phyloP scores from a whole-genome alignment of 164 flowering plant species.

The Chloranthus sessilifolius region DNA sequence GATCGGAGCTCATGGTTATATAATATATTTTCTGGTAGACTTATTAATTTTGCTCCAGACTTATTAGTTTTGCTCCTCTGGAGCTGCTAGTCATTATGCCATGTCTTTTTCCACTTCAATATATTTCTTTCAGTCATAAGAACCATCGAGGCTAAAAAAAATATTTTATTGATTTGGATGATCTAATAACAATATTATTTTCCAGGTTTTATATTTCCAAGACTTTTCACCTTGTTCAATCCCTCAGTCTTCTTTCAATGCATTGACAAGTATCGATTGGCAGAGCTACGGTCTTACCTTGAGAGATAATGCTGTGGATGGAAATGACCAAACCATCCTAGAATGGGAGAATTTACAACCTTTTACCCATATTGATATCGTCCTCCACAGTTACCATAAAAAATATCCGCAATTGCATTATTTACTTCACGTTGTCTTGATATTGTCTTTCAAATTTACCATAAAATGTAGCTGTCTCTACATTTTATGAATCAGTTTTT shows the following conservation, averaged over 20 bases:
- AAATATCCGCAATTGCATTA: conserved; percentile 52
- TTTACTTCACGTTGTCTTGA: conserved; percentile 1
- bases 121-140: too few species aligned
- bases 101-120: too few species aligned
- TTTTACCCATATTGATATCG: conserved; percentile 47
- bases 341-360: conserved; percentile 77
- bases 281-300: conserved; percentile 62
- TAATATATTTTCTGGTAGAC: too few species aligned
- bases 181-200: neutral
- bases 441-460: neutral
- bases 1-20: too few species aligned
- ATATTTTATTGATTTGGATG: neutral
- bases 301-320: conserved; percentile 23
- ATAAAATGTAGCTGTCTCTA: too few species aligned
- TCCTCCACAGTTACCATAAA: conserved; percentile 53
- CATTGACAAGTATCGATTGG: conserved; percentile 67
- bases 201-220: conserved; percentile 70
- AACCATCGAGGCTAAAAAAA: too few species aligned
- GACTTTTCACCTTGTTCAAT: conserved; percentile 55
- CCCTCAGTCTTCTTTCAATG: conserved; percentile 42
- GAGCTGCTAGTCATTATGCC: too few species aligned
- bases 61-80: too few species aligned
- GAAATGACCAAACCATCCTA: conserved; percentile 35
- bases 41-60: too few species aligned
- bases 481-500: neutral